Evolutionary conservation across 2,329 filamentous ascomycete genomes (phyloP).

Genomic region (Cercospora sesami): DNA sequence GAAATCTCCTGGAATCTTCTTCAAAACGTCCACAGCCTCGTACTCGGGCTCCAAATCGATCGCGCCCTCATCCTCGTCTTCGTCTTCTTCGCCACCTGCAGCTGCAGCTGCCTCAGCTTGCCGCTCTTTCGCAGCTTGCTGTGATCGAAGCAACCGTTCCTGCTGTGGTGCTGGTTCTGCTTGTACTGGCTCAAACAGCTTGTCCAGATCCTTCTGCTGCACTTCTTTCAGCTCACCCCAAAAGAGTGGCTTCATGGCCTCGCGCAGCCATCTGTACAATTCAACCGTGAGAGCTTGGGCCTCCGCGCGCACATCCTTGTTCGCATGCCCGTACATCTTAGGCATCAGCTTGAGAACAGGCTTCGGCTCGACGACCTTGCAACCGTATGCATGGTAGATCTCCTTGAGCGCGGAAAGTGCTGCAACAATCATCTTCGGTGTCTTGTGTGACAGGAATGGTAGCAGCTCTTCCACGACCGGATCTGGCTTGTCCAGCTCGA

Average conservation of each 20-base stretch:
- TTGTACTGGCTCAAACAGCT: constrained; percentile 91
- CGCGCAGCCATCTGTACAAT: constrained; percentile 93
- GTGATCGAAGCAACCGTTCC: constrained; percentile 80
- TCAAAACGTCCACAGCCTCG: constrained; percentile 81
- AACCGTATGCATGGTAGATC: constrained; percentile 91
- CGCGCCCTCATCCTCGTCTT: constrained; percentile 59
- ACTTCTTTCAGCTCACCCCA: constrained; percentile 95
- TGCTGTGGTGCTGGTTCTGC: constrained; percentile 84
- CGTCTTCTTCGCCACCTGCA: constrained; percentile 40
- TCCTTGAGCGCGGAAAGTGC: constrained; percentile 74
- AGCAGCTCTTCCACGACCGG: constrained; percentile 89
- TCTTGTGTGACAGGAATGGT: constrained; percentile 79
- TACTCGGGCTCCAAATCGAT: constrained; percentile 66
- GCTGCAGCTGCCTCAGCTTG: constrained; percentile 39
- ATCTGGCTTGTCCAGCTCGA: constrained; percentile 83
- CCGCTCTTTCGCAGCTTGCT: constrained; percentile 79
- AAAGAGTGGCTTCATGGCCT: constrained; percentile 97
- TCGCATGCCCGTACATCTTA: constrained; percentile 90
- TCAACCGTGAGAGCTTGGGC: constrained; percentile 89
- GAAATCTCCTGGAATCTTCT: constrained; percentile 79
- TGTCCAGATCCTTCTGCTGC: constrained; percentile 90
- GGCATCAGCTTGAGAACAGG: constrained; percentile 83
- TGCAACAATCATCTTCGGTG: constrained; percentile 81
- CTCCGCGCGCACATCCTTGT: constrained; percentile 96
- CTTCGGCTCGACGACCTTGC: constrained; percentile 91